Evolutionary conservation across 192 early-diverging fungal genomes (phyloP), one percentile per base, ranked within the genome.

Genomic region (Cetraspora pellucida): DNA sequence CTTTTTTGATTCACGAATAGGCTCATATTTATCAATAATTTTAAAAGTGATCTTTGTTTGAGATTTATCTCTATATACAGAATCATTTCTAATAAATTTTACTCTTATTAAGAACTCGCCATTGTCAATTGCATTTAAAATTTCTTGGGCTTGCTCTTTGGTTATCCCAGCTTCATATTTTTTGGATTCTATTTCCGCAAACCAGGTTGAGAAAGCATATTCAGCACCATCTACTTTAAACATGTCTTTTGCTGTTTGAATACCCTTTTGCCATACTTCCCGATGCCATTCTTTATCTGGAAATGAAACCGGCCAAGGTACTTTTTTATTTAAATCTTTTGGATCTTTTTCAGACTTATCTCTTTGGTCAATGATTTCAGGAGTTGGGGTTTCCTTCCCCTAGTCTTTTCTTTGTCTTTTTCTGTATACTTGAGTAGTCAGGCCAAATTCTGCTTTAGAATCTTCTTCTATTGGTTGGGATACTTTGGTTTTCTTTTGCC

Each of bases 111-210:
- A 8, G 14, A 71, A 71, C 43, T 28, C 10, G 27, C 19, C 27
- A 71, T 72, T 54, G 55, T 72, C 30, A 10, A 72, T 72, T 55
- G 11, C 28, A 72, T 72, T 57, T 72, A 55, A 72, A 72, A 72
- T 72, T 45, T 72, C 10, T 31, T 55, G 2, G 19, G 30, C 52
- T 16, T 7, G n/a, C 27, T 31, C 31, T 72, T 72, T 37, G 55
- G 30, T 72, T n/a, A 72, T 72, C 4, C 50, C 50, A 55, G 50
- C 50, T 58, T 72, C 14, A 72, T 37, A 19, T 13, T n/a, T 72
- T 37, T 37, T 54, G 13, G 31, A 4, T 69, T 31, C n/a, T 45
- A 43, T 50, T 55, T 55, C 27, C 54, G 69, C 28, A 72, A 72
- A 72, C 19, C 69, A 72, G 10, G 50, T 72, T 8, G 8, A 72